phyloP scores from a whole-genome alignment of 768 basidiomycete species.

The Pisolithus marmoratus region DNA sequence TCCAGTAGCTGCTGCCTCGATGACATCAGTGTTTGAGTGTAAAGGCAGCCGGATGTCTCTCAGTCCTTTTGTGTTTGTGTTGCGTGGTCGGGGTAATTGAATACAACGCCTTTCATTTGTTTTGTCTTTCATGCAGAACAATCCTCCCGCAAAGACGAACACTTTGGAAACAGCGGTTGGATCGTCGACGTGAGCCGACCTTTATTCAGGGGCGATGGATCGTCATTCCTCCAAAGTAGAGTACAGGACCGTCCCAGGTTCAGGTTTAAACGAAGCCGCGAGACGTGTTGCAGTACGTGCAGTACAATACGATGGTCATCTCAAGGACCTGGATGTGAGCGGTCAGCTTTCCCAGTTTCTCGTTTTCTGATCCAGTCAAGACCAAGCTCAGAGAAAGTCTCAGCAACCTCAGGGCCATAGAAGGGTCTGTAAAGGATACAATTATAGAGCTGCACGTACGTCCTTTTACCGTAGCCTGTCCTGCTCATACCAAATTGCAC shows the following conservation, averaged over 20 bases:
- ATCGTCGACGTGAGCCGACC: conserved; percentile 13
- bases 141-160: conserved; percentile 1
- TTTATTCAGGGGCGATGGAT: conserved; percentile 7
- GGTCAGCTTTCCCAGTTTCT: neutral
- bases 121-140: conserved; percentile 2
- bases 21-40: conserved; percentile 13
- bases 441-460: conserved; percentile 55
- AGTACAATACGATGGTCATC: conserved; percentile 45
- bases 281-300: conserved; percentile 44
- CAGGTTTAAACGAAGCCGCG: conserved; percentile 37
- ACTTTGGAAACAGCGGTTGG: neutral
- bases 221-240: conserved; percentile 1
- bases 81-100: neutral
- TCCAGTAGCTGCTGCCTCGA: conserved; percentile 33
- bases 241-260: conserved; percentile 5
- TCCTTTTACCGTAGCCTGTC: neutral
- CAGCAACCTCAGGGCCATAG: conserved; percentile 70
- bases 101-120: neutral
- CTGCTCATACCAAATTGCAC: neutral
- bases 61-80: neutral
- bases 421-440: conserved; percentile 62
- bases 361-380: conserved; percentile 27
- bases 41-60: neutral
- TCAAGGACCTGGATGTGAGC: conserved; percentile 57
- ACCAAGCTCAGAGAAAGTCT: conserved; percentile 62